These are phyloP conservation scores for Psilocybe azurescens DNA, from an alignment of 768 basidiomycete species.

Conservation along the genomic window DNA sequence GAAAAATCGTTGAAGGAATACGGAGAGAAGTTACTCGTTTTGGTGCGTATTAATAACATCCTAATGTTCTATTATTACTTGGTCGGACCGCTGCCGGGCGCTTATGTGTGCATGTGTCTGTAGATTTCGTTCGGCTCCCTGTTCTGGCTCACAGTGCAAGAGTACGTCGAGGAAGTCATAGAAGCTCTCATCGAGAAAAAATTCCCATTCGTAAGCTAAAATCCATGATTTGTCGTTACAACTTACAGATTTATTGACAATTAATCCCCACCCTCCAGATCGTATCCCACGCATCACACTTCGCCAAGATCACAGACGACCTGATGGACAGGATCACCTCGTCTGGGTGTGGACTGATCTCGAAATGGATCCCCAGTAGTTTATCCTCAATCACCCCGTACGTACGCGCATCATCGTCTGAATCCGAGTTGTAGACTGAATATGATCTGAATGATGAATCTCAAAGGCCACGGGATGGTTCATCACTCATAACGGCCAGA, in stretches of 20 bases:
- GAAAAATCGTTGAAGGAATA: background rate
- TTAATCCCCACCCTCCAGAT: background rate
- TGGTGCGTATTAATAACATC: background rate
- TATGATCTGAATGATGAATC: background rate
- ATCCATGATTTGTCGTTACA: background rate
- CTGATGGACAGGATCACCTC: background rate
- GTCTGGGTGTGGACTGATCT: background rate
- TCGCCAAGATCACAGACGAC: constrained; percentile 3
- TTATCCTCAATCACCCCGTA: constrained; percentile 6
- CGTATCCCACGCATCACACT: constrained; percentile 3
- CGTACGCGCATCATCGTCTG: background rate
- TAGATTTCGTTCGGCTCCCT: constrained; percentile 18
- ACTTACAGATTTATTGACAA: background rate
- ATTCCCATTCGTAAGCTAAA: constrained; percentile 12
- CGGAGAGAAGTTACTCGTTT: constrained; percentile 12
- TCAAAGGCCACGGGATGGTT: constrained; percentile 15
- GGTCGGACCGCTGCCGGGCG: background rate
- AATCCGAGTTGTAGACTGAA: no score
- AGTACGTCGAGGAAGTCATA: constrained; percentile 15
- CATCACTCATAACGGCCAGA: constrained; percentile 3
- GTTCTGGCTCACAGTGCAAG: constrained; percentile 9
- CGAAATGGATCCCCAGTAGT: constrained; percentile 11
- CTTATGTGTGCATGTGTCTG: background rate
- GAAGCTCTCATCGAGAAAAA: constrained; percentile 16
- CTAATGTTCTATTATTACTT: no score